These are phyloP conservation scores for Rutstroemia sp. DNA, from an alignment of 2,329 filamentous ascomycete species.

Conservation along the genomic window DNA sequence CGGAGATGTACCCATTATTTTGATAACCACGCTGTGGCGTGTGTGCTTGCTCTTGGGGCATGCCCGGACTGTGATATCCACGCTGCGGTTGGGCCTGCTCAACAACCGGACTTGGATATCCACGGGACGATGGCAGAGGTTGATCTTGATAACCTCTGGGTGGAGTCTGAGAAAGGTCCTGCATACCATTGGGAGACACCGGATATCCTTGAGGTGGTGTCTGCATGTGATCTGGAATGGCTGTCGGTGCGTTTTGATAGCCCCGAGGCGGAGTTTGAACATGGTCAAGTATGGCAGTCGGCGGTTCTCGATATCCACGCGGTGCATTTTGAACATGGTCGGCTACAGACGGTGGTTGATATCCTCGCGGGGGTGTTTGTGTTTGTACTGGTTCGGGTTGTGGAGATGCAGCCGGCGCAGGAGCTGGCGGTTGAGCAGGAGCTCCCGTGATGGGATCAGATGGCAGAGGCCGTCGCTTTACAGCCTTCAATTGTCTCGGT, in stretches of 20 bases:
- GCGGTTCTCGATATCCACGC: slow-evolving; percentile 31
- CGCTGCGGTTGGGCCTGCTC: slow-evolving; percentile 40
- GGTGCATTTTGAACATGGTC: slow-evolving; percentile 34
- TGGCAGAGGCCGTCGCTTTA: slow-evolving; percentile 80
- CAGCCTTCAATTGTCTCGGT: slow-evolving; percentile 44
- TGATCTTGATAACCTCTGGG: slow-evolving; percentile 41
- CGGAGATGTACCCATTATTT: slow-evolving; percentile 38
- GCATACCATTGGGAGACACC: slow-evolving; percentile 31
- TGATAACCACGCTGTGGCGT: slow-evolving; percentile 43
- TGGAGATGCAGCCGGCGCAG: slow-evolving; percentile 38
- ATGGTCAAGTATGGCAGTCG: slow-evolving; percentile 37
- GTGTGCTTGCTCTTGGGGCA: slow-evolving; percentile 30
- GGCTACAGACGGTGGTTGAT: slow-evolving; percentile 28
- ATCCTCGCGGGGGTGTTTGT: slow-evolving; percentile 41
- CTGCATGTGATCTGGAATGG: slow-evolving; percentile 37
- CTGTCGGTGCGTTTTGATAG: slow-evolving; percentile 35
- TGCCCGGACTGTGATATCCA: slow-evolving; percentile 20
- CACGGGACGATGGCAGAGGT: slow-evolving; percentile 40
- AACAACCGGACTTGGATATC: slow-evolving; percentile 23
- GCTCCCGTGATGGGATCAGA: slow-evolving; percentile 57
- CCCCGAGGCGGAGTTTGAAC: slow-evolving; percentile 40
- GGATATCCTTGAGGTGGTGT: slow-evolving; percentile 36
- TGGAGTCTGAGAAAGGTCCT: slow-evolving; percentile 40
- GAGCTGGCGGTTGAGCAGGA: slow-evolving; percentile 32
- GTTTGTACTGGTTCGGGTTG: slow-evolving; percentile 33